These are phyloP conservation scores for Oryza meyeriana DNA, from an alignment of 176 grass and related monocot genomes.

Conservation along the genomic window DNA sequence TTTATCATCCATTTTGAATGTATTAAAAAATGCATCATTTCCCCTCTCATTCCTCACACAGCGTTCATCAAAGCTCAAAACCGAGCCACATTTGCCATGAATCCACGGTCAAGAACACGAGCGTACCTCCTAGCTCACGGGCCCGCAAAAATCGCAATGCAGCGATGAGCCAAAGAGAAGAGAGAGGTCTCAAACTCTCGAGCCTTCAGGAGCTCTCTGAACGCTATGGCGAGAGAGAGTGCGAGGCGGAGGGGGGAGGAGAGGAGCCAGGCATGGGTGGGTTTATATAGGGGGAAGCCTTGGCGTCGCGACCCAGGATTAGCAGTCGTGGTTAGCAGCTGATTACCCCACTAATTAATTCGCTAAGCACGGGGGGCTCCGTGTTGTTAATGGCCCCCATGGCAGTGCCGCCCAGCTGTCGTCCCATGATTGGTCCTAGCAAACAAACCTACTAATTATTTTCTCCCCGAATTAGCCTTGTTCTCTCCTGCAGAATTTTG, in stretches of 20 bases:
- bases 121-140: constrained; percentile 34
- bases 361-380: background rate
- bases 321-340: constrained; percentile 32
- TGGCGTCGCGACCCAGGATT: constrained; percentile 6
- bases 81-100: constrained; percentile 43
- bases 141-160: background rate
- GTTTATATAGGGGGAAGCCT: constrained; percentile 64
- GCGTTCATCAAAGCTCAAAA: constrained; percentile 10
- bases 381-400: constrained; percentile 34
- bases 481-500: background rate
- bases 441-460: background rate
- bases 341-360: constrained; percentile 16
- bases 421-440: constrained; percentile 39
- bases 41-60: background rate
- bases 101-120: constrained; percentile 24
- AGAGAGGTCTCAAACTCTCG: background rate
- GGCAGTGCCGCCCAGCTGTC: constrained; percentile 31
- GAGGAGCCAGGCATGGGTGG: constrained; percentile 17
- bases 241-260: constrained; percentile 54
- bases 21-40: background rate
- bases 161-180: background rate
- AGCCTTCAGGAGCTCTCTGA: background rate
- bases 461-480: constrained; percentile 8
- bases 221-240: background rate
- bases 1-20: constrained; percentile 7